Conservation (phyloP, 164 flowering plant species). For the Vitis labrusca region DNA sequence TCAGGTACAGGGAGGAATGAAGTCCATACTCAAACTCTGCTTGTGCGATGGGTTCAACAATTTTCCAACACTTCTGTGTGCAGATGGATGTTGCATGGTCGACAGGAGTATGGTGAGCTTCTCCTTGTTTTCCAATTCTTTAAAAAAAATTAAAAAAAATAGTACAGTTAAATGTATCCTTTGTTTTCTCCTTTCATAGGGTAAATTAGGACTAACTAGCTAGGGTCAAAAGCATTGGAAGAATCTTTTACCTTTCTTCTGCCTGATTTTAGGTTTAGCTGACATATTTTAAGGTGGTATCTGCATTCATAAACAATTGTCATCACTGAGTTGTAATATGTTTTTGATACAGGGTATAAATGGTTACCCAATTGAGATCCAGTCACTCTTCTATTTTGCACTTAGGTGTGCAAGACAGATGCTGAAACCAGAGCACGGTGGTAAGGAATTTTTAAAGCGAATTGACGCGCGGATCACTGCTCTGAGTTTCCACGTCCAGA, state of each 20-base stretch:
- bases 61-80: conserved; percentile 43
- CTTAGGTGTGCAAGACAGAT: conserved; percentile 38
- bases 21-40: conserved; percentile 37
- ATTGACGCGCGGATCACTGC: conserved; percentile 36
- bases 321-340: neutral
- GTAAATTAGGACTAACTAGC: too few species aligned
- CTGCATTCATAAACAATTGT: neutral
- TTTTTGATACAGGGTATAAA: conserved; percentile 38
- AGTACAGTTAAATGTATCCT: too few species aligned
- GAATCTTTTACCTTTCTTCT: too few species aligned
- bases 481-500: conserved; percentile 39
- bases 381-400: conserved; percentile 42
- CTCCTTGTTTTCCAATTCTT: neutral
- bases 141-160: neutral
- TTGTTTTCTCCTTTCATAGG: too few species aligned
- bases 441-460: conserved; percentile 34
- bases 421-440: conserved; percentile 34
- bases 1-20: conserved; percentile 40
- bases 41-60: conserved; percentile 46
- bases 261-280: neutral
- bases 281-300: neutral
- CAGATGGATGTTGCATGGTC: conserved; percentile 44
- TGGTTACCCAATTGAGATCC: conserved; percentile 51
- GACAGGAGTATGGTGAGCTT: conserved; percentile 41
- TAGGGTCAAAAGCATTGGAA: too few species aligned